Conservation (phyloP, 2,329 filamentous ascomycete species). For the Pyrenochaeta sp. region DNA sequence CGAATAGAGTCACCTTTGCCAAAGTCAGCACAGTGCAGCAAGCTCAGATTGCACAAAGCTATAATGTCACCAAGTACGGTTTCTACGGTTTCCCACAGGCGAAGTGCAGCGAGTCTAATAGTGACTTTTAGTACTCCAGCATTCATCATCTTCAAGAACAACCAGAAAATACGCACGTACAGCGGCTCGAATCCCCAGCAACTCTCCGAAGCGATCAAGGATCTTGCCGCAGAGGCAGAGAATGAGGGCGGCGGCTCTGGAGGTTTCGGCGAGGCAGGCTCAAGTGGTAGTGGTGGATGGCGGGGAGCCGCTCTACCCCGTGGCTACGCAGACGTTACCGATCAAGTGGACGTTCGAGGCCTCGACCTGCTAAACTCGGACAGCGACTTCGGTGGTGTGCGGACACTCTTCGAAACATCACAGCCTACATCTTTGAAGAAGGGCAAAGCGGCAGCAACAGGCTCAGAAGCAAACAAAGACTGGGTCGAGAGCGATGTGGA, state of each 20-base stretch:
- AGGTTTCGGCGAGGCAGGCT: slow-evolving; percentile 53
- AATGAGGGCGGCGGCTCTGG: slow-evolving; percentile 53
- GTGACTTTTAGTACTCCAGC: slow-evolving; percentile 72
- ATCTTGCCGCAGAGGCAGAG: slow-evolving; percentile 72
- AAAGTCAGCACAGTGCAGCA: slow-evolving; percentile 87
- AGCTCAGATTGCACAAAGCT: slow-evolving; percentile 75
- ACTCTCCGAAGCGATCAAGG: slow-evolving; percentile 75
- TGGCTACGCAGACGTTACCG: slow-evolving; percentile 84
- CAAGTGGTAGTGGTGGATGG: slow-evolving; percentile 67
- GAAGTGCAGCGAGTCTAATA: background rate
- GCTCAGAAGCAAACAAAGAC: slow-evolving; percentile 66
- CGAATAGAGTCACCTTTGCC: slow-evolving; percentile 79
- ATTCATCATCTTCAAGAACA: slow-evolving; percentile 82
- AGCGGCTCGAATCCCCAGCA: slow-evolving; percentile 76
- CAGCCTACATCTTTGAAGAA: slow-evolving; percentile 70
- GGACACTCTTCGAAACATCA: slow-evolving; percentile 73
- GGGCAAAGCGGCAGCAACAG: slow-evolving; percentile 64
- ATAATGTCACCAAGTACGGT: slow-evolving; percentile 72
- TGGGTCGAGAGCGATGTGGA: slow-evolving; percentile 98
- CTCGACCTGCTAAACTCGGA: slow-evolving; percentile 90
- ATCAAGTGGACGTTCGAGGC: slow-evolving; percentile 79
- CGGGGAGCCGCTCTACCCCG: slow-evolving; percentile 76
- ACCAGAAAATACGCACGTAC: slow-evolving; percentile 72
- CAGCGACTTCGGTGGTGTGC: slow-evolving; percentile 75
- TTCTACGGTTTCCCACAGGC: slow-evolving; percentile 1